Conservation (phyloP, 331 rosid species). For the Dryas integrifolia region DNA sequence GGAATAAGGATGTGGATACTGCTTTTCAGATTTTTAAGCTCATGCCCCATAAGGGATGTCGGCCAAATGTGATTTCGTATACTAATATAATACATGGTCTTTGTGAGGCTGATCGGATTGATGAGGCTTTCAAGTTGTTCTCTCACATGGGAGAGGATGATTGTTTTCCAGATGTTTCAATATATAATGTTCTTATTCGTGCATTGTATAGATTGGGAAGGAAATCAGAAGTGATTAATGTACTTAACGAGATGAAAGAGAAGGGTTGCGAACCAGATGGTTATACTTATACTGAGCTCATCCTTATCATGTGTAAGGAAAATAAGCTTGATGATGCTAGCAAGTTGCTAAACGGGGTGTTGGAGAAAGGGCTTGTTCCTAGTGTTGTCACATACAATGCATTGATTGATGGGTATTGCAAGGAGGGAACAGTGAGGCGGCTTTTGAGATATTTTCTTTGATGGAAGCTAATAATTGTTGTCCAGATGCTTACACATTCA, state of each 20-base stretch:
- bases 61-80: conserved; percentile 21
- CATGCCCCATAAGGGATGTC: conserved; percentile 18
- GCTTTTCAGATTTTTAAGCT: conserved; percentile 10
- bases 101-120: conserved; percentile 21
- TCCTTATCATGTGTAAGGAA: conserved; percentile 7
- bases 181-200: conserved; percentile 15
- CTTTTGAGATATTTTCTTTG: background rate
- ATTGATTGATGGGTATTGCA: conserved; percentile 8
- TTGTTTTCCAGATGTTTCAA: background rate
- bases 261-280: conserved; percentile 6
- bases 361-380: conserved; percentile 8
- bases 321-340: conserved; percentile 4
- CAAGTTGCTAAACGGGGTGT: conserved; percentile 2
- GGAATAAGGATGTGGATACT: conserved; percentile 16
- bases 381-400: conserved; percentile 1
- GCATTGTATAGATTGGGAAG: conserved; percentile 13
- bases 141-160: conserved; percentile 21
- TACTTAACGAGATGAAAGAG: background rate
- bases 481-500: background rate
- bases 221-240: conserved; percentile 12
- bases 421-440: conserved; percentile 13
- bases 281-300: conserved; percentile 5
- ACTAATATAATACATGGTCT: conserved; percentile 14
- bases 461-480: conserved; percentile 12
- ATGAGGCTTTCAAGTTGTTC: conserved; percentile 13